These are phyloP conservation scores for Hanseniaspora jakobsenii DNA, from an alignment of 805 yeast genomes.

Conservation along the genomic window DNA sequence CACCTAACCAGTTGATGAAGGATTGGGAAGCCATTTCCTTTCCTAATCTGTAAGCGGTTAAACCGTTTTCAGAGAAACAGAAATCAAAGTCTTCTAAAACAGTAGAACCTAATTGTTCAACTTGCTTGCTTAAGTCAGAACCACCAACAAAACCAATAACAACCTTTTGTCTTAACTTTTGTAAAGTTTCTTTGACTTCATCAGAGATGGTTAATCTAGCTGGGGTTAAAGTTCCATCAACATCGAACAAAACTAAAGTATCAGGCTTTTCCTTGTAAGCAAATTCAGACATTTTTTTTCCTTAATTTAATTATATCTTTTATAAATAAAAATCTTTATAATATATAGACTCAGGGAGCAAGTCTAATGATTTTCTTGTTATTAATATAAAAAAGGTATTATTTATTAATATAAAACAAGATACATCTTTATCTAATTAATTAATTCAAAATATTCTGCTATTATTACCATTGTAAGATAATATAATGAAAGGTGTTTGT, in stretches of 20 bases:
- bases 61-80: constrained; percentile 94
- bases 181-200: constrained; percentile 63
- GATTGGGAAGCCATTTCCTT: constrained; percentile 82
- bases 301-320: background rate
- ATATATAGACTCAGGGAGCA: background rate
- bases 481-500: no score
- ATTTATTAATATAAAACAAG: no score
- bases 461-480: no score
- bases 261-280: constrained; percentile 70
- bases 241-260: constrained; percentile 86
- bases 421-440: no score
- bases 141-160: constrained; percentile 98
- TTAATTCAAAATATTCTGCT: no score
- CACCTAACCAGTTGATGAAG: constrained; percentile 91
- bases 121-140: constrained; percentile 84
- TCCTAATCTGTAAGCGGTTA: constrained; percentile 92
- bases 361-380: background rate
- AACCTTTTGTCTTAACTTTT: constrained; percentile 74
- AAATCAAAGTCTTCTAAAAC: constrained; percentile 77
- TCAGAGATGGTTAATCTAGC: constrained; percentile 72
- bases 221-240: constrained; percentile 96
- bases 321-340: background rate
- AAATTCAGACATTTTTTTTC: constrained; percentile 35
- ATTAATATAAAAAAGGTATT: no score
- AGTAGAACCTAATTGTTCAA: constrained; percentile 83